A percentile compares a stretch with the other conserved stretches of the same genome.
phyloP scores from a whole-genome alignment of 257 asterid genomes.

The Solanum corneliomulleri region DNA sequence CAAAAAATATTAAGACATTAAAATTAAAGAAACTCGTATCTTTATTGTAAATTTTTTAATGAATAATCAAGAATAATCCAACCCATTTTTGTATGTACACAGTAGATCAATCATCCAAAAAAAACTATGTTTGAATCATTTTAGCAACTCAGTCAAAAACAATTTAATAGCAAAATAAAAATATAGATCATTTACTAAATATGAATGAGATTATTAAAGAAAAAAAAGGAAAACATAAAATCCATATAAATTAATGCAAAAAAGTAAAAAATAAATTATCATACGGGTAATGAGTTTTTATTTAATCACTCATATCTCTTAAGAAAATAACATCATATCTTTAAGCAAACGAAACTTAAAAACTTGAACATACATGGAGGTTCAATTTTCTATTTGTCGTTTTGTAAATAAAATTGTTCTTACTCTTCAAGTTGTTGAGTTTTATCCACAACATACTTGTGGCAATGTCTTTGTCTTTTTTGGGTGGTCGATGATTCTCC shows the following conservation, averaged over 20 bases:
- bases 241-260: not conserved
- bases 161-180: no score
- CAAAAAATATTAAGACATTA: no score
- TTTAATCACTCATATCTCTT: not conserved
- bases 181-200: no score
- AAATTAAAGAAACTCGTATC: no score
- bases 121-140: no score
- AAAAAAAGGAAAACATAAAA: not conserved
- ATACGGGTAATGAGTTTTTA: not conserved
- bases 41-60: no score
- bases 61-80: no score
- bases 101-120: no score
- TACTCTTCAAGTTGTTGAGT: slow-evolving; percentile 59
- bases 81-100: no score
- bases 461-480: slow-evolving; percentile 25
- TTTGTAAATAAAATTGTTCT: not conserved
- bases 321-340: not conserved
- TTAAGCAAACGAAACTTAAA: not conserved
- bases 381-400: not conserved
- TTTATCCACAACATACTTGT: slow-evolving; percentile 46
- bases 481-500: slow-evolving; percentile 15
- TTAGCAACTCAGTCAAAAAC: no score
- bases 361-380: not conserved
- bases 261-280: not conserved
- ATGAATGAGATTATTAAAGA: not conserved